These are phyloP conservation scores for Fusarium sp. DNA, from an alignment of 2,329 filamentous ascomycete genomes.

Conservation along the genomic window DNA sequence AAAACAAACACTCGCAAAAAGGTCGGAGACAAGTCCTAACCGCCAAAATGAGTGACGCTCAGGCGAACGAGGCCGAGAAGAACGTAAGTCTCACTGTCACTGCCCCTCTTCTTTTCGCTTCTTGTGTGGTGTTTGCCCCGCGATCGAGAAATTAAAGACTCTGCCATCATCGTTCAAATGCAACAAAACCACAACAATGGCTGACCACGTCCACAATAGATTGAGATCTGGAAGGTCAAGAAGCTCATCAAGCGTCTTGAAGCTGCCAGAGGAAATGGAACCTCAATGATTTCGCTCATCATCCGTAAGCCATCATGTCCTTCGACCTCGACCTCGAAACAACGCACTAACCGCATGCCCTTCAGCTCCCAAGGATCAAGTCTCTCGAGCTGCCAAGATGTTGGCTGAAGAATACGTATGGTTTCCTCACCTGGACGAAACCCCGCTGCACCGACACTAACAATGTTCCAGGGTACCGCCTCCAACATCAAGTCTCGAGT, in stretches of 20 bases:
- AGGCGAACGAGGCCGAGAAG: conserved; percentile 96
- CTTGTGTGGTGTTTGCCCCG: conserved; percentile 46
- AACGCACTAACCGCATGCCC: conserved; percentile 41
- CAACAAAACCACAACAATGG: conserved; percentile 13
- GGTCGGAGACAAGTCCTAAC: conserved; percentile 37
- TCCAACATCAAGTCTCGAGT: conserved; percentile 99
- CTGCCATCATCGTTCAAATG: conserved; percentile 7
- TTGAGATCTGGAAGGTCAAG: conserved; percentile 97
- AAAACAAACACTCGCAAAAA: conserved; percentile 35
- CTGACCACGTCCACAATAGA: conserved; percentile 56
- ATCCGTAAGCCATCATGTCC: conserved; percentile 75
- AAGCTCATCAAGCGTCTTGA: conserved; percentile 99
- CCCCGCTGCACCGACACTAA: conserved; percentile 30
- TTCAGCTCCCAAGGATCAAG: conserved; percentile 94
- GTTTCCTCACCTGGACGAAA: neutral
- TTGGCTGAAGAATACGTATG: conserved; percentile 99
- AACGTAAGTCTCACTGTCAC: conserved; percentile 68
- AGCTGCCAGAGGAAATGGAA: conserved; percentile 96
- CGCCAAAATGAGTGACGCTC: conserved; percentile 84
- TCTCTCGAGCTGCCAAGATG: conserved; percentile 98
- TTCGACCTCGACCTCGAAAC: conserved; percentile 21
- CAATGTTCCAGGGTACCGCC: conserved; percentile 80
- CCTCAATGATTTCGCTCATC: conserved; percentile 99
- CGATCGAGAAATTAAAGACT: conserved; percentile 37
- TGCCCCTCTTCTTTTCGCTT: conserved; percentile 35